Evolutionary conservation across 352 stramenopile species (phyloP), one percentile per base, ranked within the genome.

Genomic region (Halophytophthora polymorphica): DNA sequence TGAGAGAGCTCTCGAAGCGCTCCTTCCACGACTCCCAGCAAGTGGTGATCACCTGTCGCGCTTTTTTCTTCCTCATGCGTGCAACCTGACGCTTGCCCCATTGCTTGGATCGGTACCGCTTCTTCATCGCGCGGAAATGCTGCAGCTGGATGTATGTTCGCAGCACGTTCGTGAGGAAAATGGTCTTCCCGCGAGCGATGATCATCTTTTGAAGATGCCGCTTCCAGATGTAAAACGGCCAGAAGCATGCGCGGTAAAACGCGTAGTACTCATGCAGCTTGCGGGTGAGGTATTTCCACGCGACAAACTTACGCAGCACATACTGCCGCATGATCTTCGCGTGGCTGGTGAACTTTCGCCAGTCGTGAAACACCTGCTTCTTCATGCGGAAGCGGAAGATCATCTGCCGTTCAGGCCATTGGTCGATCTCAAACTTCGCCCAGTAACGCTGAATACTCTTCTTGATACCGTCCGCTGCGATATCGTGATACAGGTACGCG

Each of bases 181-280:
- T 41, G 11, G 65, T 67, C 55, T 92, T 92, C 15, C 71, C 67
- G 34, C 67, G 67, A 14, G 75, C 79, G 10, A 88, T 73, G 29
- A 89, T 81, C 42, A 77, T 69, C 56, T 84, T 71, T 36, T 86
- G 73, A n/a, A 87, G 53, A 47, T 82, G 65, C 13, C 82, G 74
- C 54, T 88, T 89, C 82, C 82, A 91, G 14, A 87, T 62, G 62
- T 88, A 90, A 66, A 88, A 86, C 40, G 82, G 77, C 80, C 82
- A 92, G 50, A 92, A 91, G 17, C 69, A 77, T 13, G 53, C 64
- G 19, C 75, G 74, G 43, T 85, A 81, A 44, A 90, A 82, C 3
- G 58, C 61, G 37, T 83, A 77, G 43, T 82, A 58, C 43, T 79
- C 58, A 38, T 81, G 64, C 8, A 67, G 42, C 21, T 77, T 79